Base-by-base conservation (phyloP, 345 rosid genomes). In the Citrus reticulata region DNA sequence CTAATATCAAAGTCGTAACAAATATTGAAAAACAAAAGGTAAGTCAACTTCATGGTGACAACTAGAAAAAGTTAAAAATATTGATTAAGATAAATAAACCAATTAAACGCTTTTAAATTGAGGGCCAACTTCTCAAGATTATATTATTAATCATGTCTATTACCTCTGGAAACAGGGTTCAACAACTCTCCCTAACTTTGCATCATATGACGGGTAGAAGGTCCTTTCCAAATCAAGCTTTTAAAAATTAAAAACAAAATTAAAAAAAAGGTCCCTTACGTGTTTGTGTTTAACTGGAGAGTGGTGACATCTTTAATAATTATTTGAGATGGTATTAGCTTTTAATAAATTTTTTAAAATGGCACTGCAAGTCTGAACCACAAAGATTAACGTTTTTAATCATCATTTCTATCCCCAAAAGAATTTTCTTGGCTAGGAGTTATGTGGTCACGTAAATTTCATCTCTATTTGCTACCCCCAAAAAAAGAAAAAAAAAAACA, bases 21-120 rank as follows among this genome's bases (percentile, higher is more conserved):
- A 69, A 69, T 1, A 40, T 24, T 11, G 22, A 68, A 24, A n/a
- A 40, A 24, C 24, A 17, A 25, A 16, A 39, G 30, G 14, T 13
- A 75, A 46, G 78, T 64, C 78, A 75, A 75, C n/a, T n/a, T 49
- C 9, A 49, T 49, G 46, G 65, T 51, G 62, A 3, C 14, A 64
- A 49, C 32, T 32, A 19, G 60, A 6, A 75, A 74, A 74, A 75
- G 62, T 30, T 30, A 46, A 75, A 30, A 30, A 75, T 9, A 27
- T 27, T 20, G 59, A 42, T 46, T 22, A 49, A 11, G 13, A 65
- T 16, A 24, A 35, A 17, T 13, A 25, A 16, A 24, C 29, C 29
- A 70, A 70, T 29, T 57, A 34, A 57, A 72, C n/a, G 17, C 42
- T 32, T 63, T 61, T 16, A 7, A 46, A 8, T 49, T 3, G 19